phyloP scores from a whole-genome alignment of 257 asterid genomes.

The Scutellaria galericulata region DNA sequence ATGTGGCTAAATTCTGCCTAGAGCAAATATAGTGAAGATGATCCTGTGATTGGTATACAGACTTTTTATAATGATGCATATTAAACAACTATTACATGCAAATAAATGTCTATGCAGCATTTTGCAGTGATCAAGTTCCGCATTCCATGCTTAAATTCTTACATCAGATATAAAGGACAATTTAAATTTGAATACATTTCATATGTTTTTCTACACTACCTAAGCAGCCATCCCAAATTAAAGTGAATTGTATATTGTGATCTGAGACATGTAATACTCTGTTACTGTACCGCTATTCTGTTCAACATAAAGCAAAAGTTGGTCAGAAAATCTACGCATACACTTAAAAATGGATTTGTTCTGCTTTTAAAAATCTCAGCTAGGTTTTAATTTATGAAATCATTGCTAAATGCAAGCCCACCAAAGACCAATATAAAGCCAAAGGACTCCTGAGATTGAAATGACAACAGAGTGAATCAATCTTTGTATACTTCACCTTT shows the following conservation, averaged over 20 bases:
- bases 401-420: not conserved
- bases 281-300: not conserved
- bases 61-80: not conserved
- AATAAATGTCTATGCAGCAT: not conserved
- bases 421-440: constrained; percentile 16
- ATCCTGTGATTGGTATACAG: not conserved
- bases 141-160: not conserved
- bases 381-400: not conserved
- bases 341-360: not conserved
- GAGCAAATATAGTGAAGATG: constrained; percentile 4
- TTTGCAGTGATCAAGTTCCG: constrained; percentile 2
- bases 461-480: not conserved
- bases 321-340: not conserved
- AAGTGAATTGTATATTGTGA: not conserved
- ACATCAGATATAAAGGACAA: constrained; percentile 16
- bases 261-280: not conserved
- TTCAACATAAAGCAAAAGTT: not conserved
- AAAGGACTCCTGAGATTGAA: not conserved
- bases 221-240: constrained; percentile 8
- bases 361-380: not conserved
- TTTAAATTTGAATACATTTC: not conserved
- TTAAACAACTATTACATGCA: constrained; percentile 1
- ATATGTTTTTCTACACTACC: not conserved
- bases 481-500: not conserved
- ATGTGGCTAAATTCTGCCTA: constrained; percentile 16